Base-by-base conservation (phyloP, 768 basidiomycete genomes). In the Psilocybe cubensis region DNA sequence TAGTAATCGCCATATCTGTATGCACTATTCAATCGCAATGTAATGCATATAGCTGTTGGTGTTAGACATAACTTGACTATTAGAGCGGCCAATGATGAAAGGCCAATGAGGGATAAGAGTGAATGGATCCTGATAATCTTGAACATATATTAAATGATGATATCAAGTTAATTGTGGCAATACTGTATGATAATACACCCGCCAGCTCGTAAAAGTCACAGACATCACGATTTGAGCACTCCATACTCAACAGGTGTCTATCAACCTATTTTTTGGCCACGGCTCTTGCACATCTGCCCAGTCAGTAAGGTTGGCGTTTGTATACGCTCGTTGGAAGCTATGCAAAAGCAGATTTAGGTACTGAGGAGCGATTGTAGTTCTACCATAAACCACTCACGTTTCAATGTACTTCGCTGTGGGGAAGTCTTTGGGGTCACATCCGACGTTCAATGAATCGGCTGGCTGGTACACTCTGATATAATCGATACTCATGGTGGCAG, bases 381-480 rank as follows among this genome's bases (percentile, higher is more conserved):
- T 17, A 44, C 47, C 40, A 29, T 29, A 31, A 24, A 52, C 38
- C 27, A 79, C 80, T 68, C 69, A 89, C 86, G 80, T 75, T 18
- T 87, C 66, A 63, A 96, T 96, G 69, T 96, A 96, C 0, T 79
- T 72, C 10, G 76, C 69, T 0, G 95, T 97, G 0, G 95, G 94
- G 70, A 81, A 87, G 12, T 83, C 79, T 9, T 71, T 63, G 4
- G 94, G 92, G 65, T 94, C 89, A 60, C 88, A 90, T 0, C 87
- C 85, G 49, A 87, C 73, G 62, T 85, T 85, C 33, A 76, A 68
- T 4, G 73, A 65, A 58, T 80, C 72, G 45, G 73, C 67, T 11
- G 75, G 76, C 60, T 88, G 87, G 62, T 88, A 89, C 6, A 96
- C 89, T 1, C 94, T 83, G 55, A 96, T 85, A 57, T 86, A 96